Percentiles rank a stretch among this genome's conserved stretches.
These are phyloP conservation scores for Kodamaea jinghongensis DNA, from an alignment of 805 yeast genomes.

Conservation along the genomic window DNA sequence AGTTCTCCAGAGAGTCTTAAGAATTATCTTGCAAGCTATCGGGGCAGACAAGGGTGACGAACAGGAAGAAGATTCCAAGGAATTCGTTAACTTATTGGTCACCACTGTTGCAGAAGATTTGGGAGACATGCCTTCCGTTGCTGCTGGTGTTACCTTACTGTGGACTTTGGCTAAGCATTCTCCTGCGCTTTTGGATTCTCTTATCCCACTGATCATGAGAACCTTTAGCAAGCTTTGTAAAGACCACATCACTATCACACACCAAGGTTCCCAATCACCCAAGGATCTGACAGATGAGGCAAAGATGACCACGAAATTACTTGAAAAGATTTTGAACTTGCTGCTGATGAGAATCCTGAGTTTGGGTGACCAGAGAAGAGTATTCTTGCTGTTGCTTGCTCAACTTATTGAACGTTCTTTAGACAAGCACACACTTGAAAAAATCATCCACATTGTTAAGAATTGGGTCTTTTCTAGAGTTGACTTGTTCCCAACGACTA, in stretches of 20 bases:
- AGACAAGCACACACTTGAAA: constrained; percentile 70
- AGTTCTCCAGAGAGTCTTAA: constrained; percentile 70
- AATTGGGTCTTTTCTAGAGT: constrained; percentile 84
- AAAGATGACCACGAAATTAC: constrained; percentile 69
- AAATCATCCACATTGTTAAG: constrained; percentile 74
- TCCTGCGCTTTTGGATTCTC: constrained; percentile 71
- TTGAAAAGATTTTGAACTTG: constrained; percentile 74
- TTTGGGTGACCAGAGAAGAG: constrained; percentile 91
- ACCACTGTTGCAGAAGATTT: constrained; percentile 79
- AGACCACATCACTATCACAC: constrained; percentile 73
- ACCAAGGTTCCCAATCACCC: constrained; percentile 40
- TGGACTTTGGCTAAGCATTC: constrained; percentile 78
- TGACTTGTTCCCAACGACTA: constrained; percentile 88
- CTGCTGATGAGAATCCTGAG: constrained; percentile 77
- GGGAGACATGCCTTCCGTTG: constrained; percentile 67
- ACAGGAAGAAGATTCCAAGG: constrained; percentile 55
- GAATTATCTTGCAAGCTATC: constrained; percentile 67
- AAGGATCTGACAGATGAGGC: constrained; percentile 65
- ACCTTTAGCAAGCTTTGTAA: constrained; percentile 86
- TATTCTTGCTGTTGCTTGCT: constrained; percentile 80
- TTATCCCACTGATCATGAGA: constrained; percentile 75
- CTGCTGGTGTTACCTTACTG: constrained; percentile 80
- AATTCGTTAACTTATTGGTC: constrained; percentile 59
- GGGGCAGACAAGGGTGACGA: constrained; percentile 35
- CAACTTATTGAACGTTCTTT: constrained; percentile 86